Evolutionary conservation across 805 yeast genomes (phyloP).

Genomic region (Starmera quercuum): DNA sequence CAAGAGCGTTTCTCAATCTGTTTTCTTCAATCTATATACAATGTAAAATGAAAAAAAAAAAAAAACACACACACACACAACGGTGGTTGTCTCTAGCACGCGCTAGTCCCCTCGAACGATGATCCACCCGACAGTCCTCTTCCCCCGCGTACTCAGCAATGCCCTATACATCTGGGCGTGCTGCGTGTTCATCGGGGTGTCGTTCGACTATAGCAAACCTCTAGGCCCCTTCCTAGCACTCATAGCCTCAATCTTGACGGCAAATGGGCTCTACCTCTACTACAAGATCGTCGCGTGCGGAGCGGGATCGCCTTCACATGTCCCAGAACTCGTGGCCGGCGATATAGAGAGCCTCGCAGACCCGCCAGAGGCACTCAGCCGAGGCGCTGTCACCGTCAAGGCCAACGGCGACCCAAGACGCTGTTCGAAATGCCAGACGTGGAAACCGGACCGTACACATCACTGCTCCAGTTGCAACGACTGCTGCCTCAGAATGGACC

Average conservation of each 20-base stretch:
- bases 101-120: no score
- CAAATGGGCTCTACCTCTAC: slow-evolving; percentile 31
- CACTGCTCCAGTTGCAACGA: slow-evolving; percentile 69
- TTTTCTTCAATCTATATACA: no score
- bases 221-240: not conserved
- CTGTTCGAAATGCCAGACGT: slow-evolving; percentile 61
- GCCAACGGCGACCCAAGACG: slow-evolving; percentile 59
- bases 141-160: slow-evolving; percentile 43
- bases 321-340: slow-evolving; percentile 27
- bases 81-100: no score
- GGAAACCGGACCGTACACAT: slow-evolving; percentile 83
- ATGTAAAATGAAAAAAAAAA: no score
- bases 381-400: slow-evolving; percentile 37
- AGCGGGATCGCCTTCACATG: slow-evolving; percentile 62
- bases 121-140: no score
- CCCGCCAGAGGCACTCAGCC: slow-evolving; percentile 36
- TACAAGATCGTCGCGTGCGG: slow-evolving; percentile 45
- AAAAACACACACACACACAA: no score
- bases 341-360: slow-evolving; percentile 21
- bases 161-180: slow-evolving; percentile 40
- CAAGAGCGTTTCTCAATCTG: no score
- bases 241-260: slow-evolving; percentile 12
- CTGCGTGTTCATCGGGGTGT: slow-evolving; percentile 40
- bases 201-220: slow-evolving; percentile 24
- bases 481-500: slow-evolving; percentile 86